A percentile compares a stretch with the other conserved stretches of the same genome.
phyloP scores from a whole-genome alignment of 192 early-diverging fungal genomes.

The Backusella parvicylindrica region DNA sequence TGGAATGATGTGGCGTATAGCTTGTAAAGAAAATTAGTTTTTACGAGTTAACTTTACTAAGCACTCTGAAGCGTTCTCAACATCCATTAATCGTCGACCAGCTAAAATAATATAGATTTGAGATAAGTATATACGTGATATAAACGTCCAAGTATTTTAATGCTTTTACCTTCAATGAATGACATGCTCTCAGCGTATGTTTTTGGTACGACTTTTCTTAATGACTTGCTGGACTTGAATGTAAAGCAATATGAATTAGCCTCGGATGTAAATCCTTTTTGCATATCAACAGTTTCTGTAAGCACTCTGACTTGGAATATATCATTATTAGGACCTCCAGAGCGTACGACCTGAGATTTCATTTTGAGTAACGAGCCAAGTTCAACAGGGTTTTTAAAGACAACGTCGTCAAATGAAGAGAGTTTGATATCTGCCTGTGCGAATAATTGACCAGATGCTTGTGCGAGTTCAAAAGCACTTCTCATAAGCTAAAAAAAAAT shows the following conservation, averaged over 20 bases:
- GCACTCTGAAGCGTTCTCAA: background rate
- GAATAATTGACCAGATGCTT: constrained; percentile 70
- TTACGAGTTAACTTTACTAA: background rate
- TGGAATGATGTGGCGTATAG: background rate
- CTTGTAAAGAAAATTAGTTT: background rate
- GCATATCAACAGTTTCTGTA: constrained; percentile 68
- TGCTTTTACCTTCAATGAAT: constrained; percentile 66
- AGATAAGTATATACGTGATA: background rate
- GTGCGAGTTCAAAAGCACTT: constrained; percentile 82
- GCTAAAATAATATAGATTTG: background rate
- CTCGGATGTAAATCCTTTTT: constrained; percentile 49
- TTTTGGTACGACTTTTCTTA: constrained; percentile 74
- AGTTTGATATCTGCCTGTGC: constrained; percentile 54
- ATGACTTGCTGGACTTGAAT: constrained; percentile 43
- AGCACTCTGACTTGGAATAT: constrained; percentile 55
- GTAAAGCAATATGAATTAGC: constrained; percentile 89
- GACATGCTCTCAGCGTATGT: constrained; percentile 81
- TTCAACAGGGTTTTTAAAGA: constrained; percentile 81
- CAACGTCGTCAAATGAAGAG: constrained; percentile 68
- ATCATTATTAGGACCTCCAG: constrained; percentile 47
- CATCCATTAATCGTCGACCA: background rate
- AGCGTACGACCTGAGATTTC: constrained; percentile 75
- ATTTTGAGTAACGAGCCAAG: constrained; percentile 78
- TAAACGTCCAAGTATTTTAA: background rate
- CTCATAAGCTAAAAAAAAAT: constrained; percentile 69